A percentile compares a stretch with the other conserved stretches of the same genome.
Conservation (phyloP, 768 basidiomycete species). For the Serendipita sp. region DNA sequence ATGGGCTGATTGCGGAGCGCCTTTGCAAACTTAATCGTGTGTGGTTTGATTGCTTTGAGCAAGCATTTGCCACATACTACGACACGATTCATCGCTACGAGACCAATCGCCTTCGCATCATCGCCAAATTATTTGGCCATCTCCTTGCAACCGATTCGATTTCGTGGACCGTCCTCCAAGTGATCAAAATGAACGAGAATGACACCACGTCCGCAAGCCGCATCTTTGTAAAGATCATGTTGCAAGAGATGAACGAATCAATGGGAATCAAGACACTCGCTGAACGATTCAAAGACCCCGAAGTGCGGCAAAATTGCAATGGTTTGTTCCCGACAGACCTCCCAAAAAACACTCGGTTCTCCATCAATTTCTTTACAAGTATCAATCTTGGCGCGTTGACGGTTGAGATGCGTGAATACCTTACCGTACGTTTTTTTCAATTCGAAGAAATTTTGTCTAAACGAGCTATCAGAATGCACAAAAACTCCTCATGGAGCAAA, state of each 20-base stretch:
- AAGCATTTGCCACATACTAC: constrained; percentile 80
- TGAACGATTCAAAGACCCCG: constrained; percentile 79
- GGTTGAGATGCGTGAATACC: constrained; percentile 90
- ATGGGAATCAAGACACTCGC: constrained; percentile 80
- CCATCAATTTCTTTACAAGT: constrained; percentile 97
- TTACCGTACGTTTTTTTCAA: constrained; percentile 44
- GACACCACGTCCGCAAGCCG: constrained; percentile 91
- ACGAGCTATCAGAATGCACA: constrained; percentile 60
- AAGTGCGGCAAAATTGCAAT: constrained; percentile 50
- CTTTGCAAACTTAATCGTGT: constrained; percentile 91
- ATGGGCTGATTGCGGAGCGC: constrained; percentile 88
- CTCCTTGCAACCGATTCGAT: constrained; percentile 72
- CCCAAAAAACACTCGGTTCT: constrained; percentile 89
- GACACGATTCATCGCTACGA: constrained; percentile 96
- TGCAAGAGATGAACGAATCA: constrained; percentile 86
- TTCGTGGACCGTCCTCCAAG: constrained; percentile 73
- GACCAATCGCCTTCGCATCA: constrained; percentile 93
- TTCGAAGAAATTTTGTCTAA: constrained; percentile 7
- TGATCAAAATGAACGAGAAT: constrained; percentile 88
- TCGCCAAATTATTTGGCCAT: constrained; percentile 93
- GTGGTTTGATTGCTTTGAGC: constrained; percentile 82
- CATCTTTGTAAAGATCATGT: constrained; percentile 94
- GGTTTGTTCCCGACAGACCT: constrained; percentile 93
- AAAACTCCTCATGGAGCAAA: constrained; percentile 82
- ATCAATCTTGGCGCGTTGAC: constrained; percentile 81